Conservation (phyloP, 768 basidiomycete species). For the Amanita pallidorosea region DNA sequence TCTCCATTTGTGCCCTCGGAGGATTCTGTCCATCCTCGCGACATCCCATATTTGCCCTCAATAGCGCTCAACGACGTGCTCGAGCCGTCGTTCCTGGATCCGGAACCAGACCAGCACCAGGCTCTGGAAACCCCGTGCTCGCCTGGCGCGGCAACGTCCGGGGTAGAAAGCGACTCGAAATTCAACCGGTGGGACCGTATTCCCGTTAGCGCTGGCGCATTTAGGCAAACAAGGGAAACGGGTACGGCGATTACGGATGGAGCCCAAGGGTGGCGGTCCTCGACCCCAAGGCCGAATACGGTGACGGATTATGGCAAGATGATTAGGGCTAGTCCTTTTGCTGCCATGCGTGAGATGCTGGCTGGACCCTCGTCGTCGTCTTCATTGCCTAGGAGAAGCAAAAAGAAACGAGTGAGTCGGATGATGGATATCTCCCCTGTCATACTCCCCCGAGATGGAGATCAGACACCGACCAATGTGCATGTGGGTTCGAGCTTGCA, state of each 20-base stretch:
- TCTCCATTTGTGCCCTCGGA: slow-evolving; percentile 1
- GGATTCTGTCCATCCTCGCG: not conserved
- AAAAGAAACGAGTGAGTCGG: slow-evolving; percentile 14
- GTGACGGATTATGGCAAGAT: slow-evolving; percentile 35
- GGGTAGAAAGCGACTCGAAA: slow-evolving; percentile 24
- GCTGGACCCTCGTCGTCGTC: slow-evolving; percentile 12
- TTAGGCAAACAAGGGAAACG: slow-evolving; percentile 48
- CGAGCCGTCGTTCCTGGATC: slow-evolving; percentile 60
- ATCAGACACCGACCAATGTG: slow-evolving; percentile 37
- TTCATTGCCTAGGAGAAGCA: not conserved
- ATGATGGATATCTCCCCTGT: slow-evolving; percentile 38
- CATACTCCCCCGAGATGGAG: slow-evolving; percentile 40
- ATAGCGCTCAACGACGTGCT: slow-evolving; percentile 70
- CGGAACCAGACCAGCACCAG: slow-evolving; percentile 24
- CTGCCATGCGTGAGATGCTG: slow-evolving; percentile 45
- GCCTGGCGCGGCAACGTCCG: slow-evolving; percentile 15
- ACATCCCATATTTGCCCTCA: slow-evolving; percentile 12
- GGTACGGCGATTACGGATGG: slow-evolving; percentile 12
- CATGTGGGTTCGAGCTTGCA: slow-evolving; percentile 18
- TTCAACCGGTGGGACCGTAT: slow-evolving; percentile 67
- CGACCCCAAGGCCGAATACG: slow-evolving; percentile 18
- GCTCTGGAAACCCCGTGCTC: slow-evolving; percentile 9
- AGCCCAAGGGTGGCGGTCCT: slow-evolving; percentile 23
- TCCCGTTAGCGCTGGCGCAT: slow-evolving; percentile 59
- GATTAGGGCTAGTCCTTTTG: slow-evolving; percentile 46